Conservation (phyloP, 805 yeast species). For the Metschnikowia kunwiensis region DNA sequence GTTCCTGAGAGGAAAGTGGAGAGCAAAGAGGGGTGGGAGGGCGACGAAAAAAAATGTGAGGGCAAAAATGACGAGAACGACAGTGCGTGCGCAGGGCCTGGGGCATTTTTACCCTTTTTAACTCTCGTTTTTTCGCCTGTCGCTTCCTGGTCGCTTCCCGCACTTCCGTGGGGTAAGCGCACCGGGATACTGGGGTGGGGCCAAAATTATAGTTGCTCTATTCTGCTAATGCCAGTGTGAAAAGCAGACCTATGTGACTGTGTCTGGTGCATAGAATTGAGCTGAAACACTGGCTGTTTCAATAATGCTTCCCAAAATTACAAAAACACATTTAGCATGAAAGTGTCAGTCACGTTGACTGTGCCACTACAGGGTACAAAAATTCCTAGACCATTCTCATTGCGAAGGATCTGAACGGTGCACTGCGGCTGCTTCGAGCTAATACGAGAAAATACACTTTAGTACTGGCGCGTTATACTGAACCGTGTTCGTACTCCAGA, state of each 20-base stretch:
- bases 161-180: slow-evolving; percentile 7
- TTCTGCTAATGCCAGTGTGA: too few relatives aligned
- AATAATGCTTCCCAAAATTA: too few relatives aligned
- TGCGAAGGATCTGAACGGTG: not conserved
- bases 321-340: too few relatives aligned
- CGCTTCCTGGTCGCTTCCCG: slow-evolving; percentile 1
- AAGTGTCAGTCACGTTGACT: not conserved
- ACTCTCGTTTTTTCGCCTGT: not conserved
- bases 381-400: too few relatives aligned
- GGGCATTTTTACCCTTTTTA: slow-evolving; percentile 1
- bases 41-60: slow-evolving; percentile 6
- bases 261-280: too few relatives aligned
- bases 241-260: too few relatives aligned
- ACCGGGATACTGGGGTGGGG: slow-evolving; percentile 3
- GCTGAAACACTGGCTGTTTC: too few relatives aligned
- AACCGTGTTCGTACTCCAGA: too few relatives aligned
- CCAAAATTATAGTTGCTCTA: too few relatives aligned
- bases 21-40: slow-evolving; percentile 8
- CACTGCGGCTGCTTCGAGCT: slow-evolving; percentile 1
- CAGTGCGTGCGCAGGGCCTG: slow-evolving; percentile 7
- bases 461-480: too few relatives aligned
- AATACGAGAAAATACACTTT: too few relatives aligned
- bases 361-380: too few relatives aligned
- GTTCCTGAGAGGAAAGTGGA: slow-evolving; percentile 7
- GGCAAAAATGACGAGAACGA: slow-evolving; percentile 3